Evolutionary conservation across 1,284 basidiomycete species (phyloP), one percentile per base, ranked within the genome.

Genomic region (Polyporus tsugae): DNA sequence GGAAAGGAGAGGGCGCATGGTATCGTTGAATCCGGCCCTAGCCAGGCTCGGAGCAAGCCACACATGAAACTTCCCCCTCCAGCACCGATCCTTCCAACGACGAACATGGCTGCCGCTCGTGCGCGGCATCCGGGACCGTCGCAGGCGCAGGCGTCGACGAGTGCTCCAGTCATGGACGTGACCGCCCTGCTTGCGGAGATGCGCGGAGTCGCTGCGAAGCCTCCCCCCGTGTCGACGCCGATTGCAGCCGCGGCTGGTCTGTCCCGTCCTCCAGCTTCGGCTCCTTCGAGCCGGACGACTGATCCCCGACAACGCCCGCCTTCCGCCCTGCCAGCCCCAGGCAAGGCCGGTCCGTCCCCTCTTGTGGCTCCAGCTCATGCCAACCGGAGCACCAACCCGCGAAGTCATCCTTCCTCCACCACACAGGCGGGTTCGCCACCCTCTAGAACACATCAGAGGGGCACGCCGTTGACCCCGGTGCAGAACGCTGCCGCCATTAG

Each of bases 111-210:
- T 0, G 19, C 61, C 5, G 62, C 52, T 0, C 52, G 35, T 11
- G 60, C 63, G n/a, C 61, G 33, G 22, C 66, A 41, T 2, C 46
- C 35, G 13, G 41, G 36, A 9, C 15, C 33, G 1, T 22, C 59
- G 11, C 39, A 36, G 35, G 55, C 55, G 0, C 66, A 66, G 41
- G 35, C 62, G 2, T 6, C 68, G 4, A 22, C 58, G 15, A 17
- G 41, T 4, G 63, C 60, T 4, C 61, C 68, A 6, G 46, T 46
- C 33, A 29, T 60, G 17, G 64, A 68, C 66, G 65, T 72, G 19
- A 15, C 13, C 25, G 60, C 60, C 19, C 44, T 72, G 9, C 42
- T 72, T 7, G 71, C 68, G 25, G 70, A 72, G 49, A 49, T 46
- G 63, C 22, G 17, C 36, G 55, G 35, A 1, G n/a, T 5, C 46